Evolutionary conservation across 208 protist species (phyloP), one percentile per base, ranked within the genome.

Genomic region (Tetramitus jugosus): DNA sequence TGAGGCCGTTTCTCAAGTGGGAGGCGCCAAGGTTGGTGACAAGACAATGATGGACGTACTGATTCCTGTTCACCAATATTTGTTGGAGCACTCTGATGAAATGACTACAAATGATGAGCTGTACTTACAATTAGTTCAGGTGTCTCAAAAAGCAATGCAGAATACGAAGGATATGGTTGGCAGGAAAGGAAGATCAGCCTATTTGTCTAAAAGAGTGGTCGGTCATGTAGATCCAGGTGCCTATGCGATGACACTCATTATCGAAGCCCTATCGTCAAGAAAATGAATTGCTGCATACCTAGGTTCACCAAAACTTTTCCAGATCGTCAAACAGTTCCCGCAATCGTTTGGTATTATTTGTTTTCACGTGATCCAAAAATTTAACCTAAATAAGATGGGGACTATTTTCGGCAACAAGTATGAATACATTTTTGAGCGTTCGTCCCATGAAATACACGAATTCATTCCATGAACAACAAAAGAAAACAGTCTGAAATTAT

Each of bases 11-110:
- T 35, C 23, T 10, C n/a, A 80, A 13, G 8, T 76, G 0, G 43
- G 43, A 7, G 75, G 43, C 13, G 3, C 78, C 0, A 53, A 64
- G 29, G 29, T 14, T 1, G 78, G 78, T 45, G 65, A 62, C 26
- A 62, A 46, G 35, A 81, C 78, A n/a, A 74, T 81, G 77, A 10
- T 74, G 3, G 78, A 81, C 33, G 33, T 75, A 39, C 20, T 81
- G 8, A 60, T 80, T 71, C 78, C 78, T 29, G 74, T 42, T 10
- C 17, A 10, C 1, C 31, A 78, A 20, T 39, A 10, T 39, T 20
- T 78, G 0, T 1, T 40, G 3, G 3, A n/a, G 23, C 0, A 49
- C 20, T 14, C 23, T 13, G 0, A 14, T 10, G 4, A 3, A 33
- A 46, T 26, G 2, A 26, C 2, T 40, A 10, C 7, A 13, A 20